Percentiles rank a stretch among this genome's conserved stretches.
Evolutionary conservation across 2,329 filamentous ascomycete species (phyloP).

Genomic region (Xylaria sp.): DNA sequence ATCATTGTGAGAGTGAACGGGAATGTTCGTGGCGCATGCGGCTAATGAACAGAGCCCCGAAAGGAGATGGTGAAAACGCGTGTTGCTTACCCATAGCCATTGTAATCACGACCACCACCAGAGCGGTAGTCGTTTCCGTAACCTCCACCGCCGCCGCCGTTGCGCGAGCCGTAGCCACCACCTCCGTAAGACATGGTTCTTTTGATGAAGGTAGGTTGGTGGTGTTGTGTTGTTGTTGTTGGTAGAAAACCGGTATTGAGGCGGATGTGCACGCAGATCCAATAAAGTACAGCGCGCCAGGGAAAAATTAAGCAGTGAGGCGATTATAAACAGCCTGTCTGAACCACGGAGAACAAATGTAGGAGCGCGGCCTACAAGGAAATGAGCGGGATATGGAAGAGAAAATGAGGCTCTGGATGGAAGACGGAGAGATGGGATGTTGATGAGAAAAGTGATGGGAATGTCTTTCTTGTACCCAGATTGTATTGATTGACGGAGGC

Average conservation of each 20-base stretch:
- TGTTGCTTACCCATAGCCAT: slow-evolving; percentile 51
- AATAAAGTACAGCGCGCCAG: slow-evolving; percentile 40
- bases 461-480: neutral
- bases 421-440: slow-evolving; percentile 34
- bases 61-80: slow-evolving; percentile 11
- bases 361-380: slow-evolving; percentile 45
- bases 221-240: slow-evolving; percentile 19
- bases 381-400: slow-evolving; percentile 45
- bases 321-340: slow-evolving; percentile 18
- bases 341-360: slow-evolving; percentile 21
- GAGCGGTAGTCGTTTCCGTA: slow-evolving; percentile 45
- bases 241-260: slow-evolving; percentile 28
- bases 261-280: slow-evolving; percentile 26
- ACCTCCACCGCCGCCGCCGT: slow-evolving; percentile 51
- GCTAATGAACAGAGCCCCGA: neutral
- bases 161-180: slow-evolving; percentile 50
- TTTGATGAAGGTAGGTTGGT: slow-evolving; percentile 25
- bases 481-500: slow-evolving; percentile 43
- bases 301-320: slow-evolving; percentile 33
- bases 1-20: slow-evolving; percentile 2
- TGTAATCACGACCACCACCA: slow-evolving; percentile 51
- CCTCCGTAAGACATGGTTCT: slow-evolving; percentile 76
- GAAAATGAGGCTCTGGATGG: slow-evolving; percentile 29
- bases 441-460: slow-evolving; percentile 35
- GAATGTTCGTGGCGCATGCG: slow-evolving; percentile 11